A percentile compares a stretch with the other conserved stretches of the same genome.
Conservation (phyloP, 208 protist species). For the Trypanosomatidae sp. region DNA sequence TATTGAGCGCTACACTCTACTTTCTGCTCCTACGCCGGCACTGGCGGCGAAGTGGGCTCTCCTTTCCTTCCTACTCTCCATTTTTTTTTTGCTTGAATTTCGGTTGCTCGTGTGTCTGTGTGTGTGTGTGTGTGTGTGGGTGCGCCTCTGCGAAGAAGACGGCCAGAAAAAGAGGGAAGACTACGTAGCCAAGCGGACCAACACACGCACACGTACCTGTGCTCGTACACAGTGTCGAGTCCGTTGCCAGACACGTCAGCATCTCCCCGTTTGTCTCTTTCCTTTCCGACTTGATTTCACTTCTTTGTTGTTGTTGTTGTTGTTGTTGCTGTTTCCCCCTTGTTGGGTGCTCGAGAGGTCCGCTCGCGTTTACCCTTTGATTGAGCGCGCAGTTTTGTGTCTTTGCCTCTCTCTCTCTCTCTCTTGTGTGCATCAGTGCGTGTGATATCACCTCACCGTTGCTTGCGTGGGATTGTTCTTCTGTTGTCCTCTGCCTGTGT, state of each 20-base stretch:
- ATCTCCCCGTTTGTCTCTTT: background rate
- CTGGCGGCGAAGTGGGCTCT: background rate
- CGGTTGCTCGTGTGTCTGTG: background rate
- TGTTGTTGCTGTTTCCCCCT: background rate
- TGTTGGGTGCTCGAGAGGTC: background rate
- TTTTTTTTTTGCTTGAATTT: background rate
- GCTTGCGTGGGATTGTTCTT: background rate
- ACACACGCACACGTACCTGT: background rate
- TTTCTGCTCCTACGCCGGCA: background rate
- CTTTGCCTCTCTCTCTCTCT: background rate
- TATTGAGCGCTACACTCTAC: background rate
- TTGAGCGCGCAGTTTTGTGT: background rate
- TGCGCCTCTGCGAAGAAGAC: background rate
- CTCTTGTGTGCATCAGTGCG: background rate
- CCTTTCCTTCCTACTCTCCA: background rate
- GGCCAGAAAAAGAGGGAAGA: background rate
- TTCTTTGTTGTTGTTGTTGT: background rate
- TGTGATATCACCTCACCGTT: background rate
- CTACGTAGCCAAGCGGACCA: background rate
- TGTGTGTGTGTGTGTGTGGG: conserved; percentile 4
- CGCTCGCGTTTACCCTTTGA: background rate
- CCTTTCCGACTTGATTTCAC: background rate
- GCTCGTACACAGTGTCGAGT: background rate
- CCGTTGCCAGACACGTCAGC: background rate
- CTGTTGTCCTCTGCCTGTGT: background rate